phyloP scores from a whole-genome alignment of 441 rosid species.

The Hura crepitans region DNA sequence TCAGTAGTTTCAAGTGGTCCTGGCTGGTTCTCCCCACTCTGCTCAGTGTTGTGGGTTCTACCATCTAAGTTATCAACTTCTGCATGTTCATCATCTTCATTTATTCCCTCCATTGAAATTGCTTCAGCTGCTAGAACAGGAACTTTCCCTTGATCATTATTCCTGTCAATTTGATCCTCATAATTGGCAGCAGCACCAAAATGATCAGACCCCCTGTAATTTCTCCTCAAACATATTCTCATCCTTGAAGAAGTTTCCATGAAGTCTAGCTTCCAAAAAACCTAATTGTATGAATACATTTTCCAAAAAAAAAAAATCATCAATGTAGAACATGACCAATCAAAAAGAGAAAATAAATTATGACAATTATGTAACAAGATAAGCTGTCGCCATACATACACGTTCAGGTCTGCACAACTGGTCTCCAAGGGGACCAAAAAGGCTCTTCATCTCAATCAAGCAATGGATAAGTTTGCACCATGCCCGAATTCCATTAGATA shows the following conservation, averaged over 20 bases:
- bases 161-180: constrained; percentile 54
- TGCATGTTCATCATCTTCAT: constrained; percentile 79
- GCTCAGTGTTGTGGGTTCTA: constrained; percentile 42
- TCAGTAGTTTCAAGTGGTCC: constrained; percentile 46
- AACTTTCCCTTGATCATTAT: constrained; percentile 45
- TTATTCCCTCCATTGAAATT: constrained; percentile 64
- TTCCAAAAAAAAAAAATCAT: neutral
- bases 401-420: constrained; percentile 55
- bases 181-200: constrained; percentile 90
- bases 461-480: constrained; percentile 93
- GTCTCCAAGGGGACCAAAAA: constrained; percentile 75
- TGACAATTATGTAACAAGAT: neutral
- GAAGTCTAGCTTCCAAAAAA: constrained; percentile 96
- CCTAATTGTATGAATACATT: constrained; percentile 38
- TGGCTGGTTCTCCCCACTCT: constrained; percentile 39
- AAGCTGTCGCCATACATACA: constrained; percentile 44
- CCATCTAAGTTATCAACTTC: constrained; percentile 61
- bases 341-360: constrained; percentile 3
- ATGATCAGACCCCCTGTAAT: constrained; percentile 85
- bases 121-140: constrained; percentile 87
- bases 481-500: constrained; percentile 64
- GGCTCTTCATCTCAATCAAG: constrained; percentile 80
- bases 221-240: constrained; percentile 84
- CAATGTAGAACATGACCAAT: neutral
- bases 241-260: constrained; percentile 97